Percentiles rank a stretch among this genome's conserved stretches.
Conservation (phyloP, 305 asterid species). For the Vinca major region DNA sequence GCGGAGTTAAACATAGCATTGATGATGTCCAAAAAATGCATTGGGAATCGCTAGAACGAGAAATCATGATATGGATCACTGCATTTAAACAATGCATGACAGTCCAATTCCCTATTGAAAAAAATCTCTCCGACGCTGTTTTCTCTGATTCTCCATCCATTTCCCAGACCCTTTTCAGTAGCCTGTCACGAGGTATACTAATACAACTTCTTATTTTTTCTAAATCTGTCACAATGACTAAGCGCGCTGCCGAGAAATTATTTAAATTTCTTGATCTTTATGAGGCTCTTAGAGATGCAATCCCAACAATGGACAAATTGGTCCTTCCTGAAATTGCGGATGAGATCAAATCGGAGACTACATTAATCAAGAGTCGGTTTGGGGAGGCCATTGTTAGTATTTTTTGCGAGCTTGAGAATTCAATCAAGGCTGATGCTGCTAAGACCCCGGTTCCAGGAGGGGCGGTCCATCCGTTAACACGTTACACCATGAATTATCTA, state of each 20-base stretch:
- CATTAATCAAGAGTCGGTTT: conserved; percentile 41
- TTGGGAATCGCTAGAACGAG: conserved; percentile 72
- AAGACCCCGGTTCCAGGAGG: conserved; percentile 78
- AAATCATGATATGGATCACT: conserved; percentile 52
- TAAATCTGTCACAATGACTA: conserved; percentile 51
- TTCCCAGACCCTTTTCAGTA: conserved; percentile 29
- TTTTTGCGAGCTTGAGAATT: conserved; percentile 57
- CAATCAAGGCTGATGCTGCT: conserved; percentile 56
- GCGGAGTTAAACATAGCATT: conserved; percentile 53
- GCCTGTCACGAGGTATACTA: conserved; percentile 28
- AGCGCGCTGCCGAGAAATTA: conserved; percentile 70
- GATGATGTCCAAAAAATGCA: conserved; percentile 76
- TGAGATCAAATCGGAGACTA: conserved; percentile 49
- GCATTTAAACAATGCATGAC: conserved; percentile 40
- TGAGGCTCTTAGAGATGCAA: conserved; percentile 48
- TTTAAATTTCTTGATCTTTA: conserved; percentile 70
- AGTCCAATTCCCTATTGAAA: conserved; percentile 33
- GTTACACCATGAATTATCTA: conserved; percentile 62
- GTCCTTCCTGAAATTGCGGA: conserved; percentile 24
- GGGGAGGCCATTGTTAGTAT: conserved; percentile 62
- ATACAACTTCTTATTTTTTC: conserved; percentile 61
- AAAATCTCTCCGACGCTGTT: conserved; percentile 37
- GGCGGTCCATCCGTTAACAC: conserved; percentile 82
- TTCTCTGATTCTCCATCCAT: conserved; percentile 34
- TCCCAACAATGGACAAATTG: conserved; percentile 23